Evolutionary conservation across 306 rosid species (phyloP).

Genomic region (Cucurbita maxima): DNA sequence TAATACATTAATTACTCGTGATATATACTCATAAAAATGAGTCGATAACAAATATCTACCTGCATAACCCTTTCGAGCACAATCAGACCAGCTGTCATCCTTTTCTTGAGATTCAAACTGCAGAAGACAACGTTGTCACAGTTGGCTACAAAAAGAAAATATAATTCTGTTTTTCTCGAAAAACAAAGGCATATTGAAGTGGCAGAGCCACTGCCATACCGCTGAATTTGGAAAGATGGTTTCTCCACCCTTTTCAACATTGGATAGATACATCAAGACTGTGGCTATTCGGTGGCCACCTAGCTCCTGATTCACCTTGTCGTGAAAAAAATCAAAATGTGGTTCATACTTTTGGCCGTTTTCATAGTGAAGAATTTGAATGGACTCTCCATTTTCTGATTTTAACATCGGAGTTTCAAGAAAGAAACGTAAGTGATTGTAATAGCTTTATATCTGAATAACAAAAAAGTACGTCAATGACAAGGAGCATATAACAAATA

Average conservation of each 20-base stretch:
- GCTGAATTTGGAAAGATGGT: conserved; percentile 67
- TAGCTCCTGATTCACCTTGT: conserved; percentile 62
- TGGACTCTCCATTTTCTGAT: conserved; percentile 87
- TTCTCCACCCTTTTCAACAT: conserved; percentile 85
- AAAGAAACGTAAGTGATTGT: not conserved
- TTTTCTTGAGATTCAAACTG: conserved; percentile 41
- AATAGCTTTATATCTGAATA: not conserved
- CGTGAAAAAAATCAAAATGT: conserved; percentile 81
- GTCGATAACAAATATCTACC: conserved; percentile 43
- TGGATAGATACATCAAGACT: conserved; percentile 88
- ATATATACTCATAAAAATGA: not conserved
- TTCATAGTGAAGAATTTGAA: conserved; percentile 80
- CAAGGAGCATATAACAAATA: not conserved
- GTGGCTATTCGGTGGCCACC: conserved; percentile 98
- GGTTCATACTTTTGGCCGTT: conserved; percentile 90
- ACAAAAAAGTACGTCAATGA: not conserved
- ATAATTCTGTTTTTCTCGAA: not conserved
- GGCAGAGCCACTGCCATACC: conserved; percentile 24
- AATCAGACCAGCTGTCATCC: conserved; percentile 54
- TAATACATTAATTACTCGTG: not conserved
- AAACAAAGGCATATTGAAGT: not conserved
- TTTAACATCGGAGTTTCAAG: not conserved
- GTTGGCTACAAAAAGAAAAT: not conserved
- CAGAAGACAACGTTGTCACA: not conserved
- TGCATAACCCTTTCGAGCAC: conserved; percentile 79